Conservation (phyloP, 257 asterid genomes). For the Lavandula angustifolia region DNA sequence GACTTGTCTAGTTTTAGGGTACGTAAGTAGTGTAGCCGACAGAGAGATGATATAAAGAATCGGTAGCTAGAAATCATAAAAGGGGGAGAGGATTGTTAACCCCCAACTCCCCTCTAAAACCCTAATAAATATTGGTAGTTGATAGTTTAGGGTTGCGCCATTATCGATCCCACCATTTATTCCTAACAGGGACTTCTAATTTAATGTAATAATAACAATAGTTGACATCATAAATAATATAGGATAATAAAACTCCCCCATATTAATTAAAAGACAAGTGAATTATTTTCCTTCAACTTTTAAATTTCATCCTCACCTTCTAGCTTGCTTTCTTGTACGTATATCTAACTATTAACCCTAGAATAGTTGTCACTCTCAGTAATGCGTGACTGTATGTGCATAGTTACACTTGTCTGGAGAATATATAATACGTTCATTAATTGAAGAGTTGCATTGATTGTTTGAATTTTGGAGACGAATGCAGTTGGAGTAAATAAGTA, state of each 20-base stretch:
- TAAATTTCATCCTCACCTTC: slow-evolving; percentile 22
- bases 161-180: slow-evolving; percentile 31
- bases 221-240: slow-evolving; percentile 27
- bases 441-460: slow-evolving; percentile 26
- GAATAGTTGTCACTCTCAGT: no score
- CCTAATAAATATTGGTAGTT: slow-evolving; percentile 44
- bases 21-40: no score
- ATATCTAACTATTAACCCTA: no score
- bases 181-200: slow-evolving; percentile 3
- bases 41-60: no score
- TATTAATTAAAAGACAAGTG: no score
- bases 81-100: background rate
- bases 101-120: slow-evolving; percentile 27
- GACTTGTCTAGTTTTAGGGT: no score
- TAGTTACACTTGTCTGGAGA: no score
- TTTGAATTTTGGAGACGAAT: slow-evolving; percentile 30
- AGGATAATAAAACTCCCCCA: background rate
- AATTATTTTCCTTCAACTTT: slow-evolving; percentile 14
- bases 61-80: no score
- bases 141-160: slow-evolving; percentile 42
- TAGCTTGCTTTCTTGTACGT: background rate
- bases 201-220: slow-evolving; percentile 5
- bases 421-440: no score
- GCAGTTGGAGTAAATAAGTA: slow-evolving; percentile 45
- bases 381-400: no score